phyloP scores from a whole-genome alignment of 2,329 filamentous ascomycete species.

The Neopestalotiopsis sp. region DNA sequence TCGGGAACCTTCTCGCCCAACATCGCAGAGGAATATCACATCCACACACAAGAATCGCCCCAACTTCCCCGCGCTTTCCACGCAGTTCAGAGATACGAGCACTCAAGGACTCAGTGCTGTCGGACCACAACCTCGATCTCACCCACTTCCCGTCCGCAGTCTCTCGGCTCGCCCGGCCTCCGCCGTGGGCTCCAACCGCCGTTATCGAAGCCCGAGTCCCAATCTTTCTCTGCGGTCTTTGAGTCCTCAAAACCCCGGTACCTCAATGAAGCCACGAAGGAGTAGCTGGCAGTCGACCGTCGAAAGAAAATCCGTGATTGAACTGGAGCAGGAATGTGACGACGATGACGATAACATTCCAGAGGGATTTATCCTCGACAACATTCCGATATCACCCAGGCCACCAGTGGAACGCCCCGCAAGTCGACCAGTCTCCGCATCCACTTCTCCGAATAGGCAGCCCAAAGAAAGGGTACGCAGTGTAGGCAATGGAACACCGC shows the following conservation, averaged over 20 bases:
- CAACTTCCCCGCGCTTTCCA: slow-evolving; percentile 51
- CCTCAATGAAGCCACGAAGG: slow-evolving; percentile 51
- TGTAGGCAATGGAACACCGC: slow-evolving; percentile 68
- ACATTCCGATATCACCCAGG: slow-evolving; percentile 81
- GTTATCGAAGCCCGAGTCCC: slow-evolving; percentile 59
- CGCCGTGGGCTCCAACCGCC: slow-evolving; percentile 44
- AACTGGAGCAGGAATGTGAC: slow-evolving; percentile 78
- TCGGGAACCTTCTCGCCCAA: slow-evolving; percentile 35
- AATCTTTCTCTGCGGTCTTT: slow-evolving; percentile 44
- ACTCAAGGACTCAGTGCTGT: slow-evolving; percentile 41
- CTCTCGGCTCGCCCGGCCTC: slow-evolving; percentile 46
- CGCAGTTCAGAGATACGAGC: slow-evolving; percentile 53
- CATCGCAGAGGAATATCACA: slow-evolving; percentile 40
- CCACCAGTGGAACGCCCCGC: slow-evolving; percentile 60
- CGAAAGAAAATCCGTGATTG: slow-evolving; percentile 69
- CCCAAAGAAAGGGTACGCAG: slow-evolving; percentile 59
- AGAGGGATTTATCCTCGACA: slow-evolving; percentile 79
- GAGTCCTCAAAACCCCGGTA: slow-evolving; percentile 48
- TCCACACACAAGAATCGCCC: slow-evolving; percentile 43
- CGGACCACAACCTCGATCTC: slow-evolving; percentile 35
- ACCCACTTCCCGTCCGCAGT: slow-evolving; percentile 37
- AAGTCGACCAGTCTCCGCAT: slow-evolving; percentile 59
- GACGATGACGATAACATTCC: slow-evolving; percentile 76
- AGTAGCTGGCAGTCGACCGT: slow-evolving; percentile 75
- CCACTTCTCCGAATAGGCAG: slow-evolving; percentile 58